Percentiles rank a stretch among this genome's conserved stretches.
Evolutionary conservation across 2,329 filamentous ascomycete species (phyloP).

Genomic region (Bipolaris sorokiniana): DNA sequence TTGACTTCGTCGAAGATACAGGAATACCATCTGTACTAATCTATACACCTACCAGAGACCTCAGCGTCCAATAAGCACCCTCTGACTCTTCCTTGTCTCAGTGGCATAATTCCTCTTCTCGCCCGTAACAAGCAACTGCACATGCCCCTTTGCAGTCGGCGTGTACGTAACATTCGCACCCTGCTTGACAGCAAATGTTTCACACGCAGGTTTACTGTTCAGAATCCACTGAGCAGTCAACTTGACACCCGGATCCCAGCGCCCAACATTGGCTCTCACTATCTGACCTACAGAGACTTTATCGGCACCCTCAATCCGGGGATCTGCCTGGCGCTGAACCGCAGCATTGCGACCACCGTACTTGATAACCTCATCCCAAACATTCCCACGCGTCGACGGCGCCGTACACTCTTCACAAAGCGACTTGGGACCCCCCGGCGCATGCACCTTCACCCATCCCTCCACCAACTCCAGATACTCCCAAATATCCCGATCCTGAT

Average conservation of each 20-base stretch:
- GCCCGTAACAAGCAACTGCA: constrained; percentile 27
- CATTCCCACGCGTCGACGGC: constrained; percentile 37
- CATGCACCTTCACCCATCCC: constrained; percentile 41
- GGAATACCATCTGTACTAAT: background rate
- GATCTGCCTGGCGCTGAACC: constrained; percentile 39
- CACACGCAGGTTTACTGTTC: constrained; percentile 29
- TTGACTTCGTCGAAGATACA: background rate
- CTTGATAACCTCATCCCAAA: constrained; percentile 44
- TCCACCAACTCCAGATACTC: constrained; percentile 44
- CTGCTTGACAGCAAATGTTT: constrained; percentile 33
- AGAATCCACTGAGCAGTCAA: constrained; percentile 45
- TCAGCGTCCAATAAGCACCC: constrained; percentile 7
- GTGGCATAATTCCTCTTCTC: constrained; percentile 30
- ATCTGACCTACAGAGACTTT: constrained; percentile 11
- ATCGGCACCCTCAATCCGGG: constrained; percentile 20
- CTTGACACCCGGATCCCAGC: constrained; percentile 48
- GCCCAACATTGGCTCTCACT: constrained; percentile 33
- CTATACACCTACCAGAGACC: background rate
- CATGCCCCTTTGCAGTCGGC: constrained; percentile 15
- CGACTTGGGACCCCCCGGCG: constrained; percentile 39
- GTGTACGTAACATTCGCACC: constrained; percentile 25
- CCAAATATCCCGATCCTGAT: constrained; percentile 41
- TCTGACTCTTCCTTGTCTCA: constrained; percentile 31
- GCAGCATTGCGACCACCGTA: constrained; percentile 45
- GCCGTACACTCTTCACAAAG: constrained; percentile 28